Base-by-base conservation (phyloP, 495 filamentous ascomycete genomes). In the Penicillium daleae region DNA sequence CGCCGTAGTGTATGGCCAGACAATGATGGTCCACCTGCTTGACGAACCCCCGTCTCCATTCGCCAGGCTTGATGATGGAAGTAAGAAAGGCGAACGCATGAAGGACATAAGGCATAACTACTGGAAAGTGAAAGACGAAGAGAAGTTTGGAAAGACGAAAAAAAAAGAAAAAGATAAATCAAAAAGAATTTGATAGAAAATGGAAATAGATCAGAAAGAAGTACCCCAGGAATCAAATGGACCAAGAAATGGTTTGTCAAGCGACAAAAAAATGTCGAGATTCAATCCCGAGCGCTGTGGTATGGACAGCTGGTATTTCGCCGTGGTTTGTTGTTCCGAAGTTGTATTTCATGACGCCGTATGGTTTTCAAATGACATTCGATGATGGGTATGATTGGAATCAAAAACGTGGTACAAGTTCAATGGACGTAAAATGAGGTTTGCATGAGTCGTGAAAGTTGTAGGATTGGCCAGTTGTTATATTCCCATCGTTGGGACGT, bases 341-440 rank as follows among this genome's bases (percentile, higher is more conserved):
- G 35, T 61, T 67, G 52, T 50, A 64, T 32, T 73, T 63, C 60
- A 48, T 69, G 64, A 71, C 68, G 70, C 70, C 67, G 59, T 59
- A 52, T 63, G 48, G 60, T 66, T 69, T 72, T 67, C 60, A 70
- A 71, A 73, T 61, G 65, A 65, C 64, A 57, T 69, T 65, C 57
- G 52, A 66, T 63, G 61, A 46, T 72, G 59, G 68, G 67, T 74
- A 73, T 73, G 67, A 63, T 52, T 24, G 55, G 62, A 65, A 32
- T 64, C 62, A 44, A 64, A 62, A 39, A 27, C 56, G 62, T 62
- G 54, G 63, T 64, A 65, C 64, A 68, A 39, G 52, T 63, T 66
- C 52, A 65, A 50, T 64, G n/a, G 50, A 51, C 29, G 54, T 61
- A 24, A 40, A 44, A 48, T 50, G 55, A 40, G 60, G 57, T 39